Evolutionary conservation across 495 filamentous ascomycete species (phyloP).

Genomic region (Lophiostoma macrostomum): DNA sequence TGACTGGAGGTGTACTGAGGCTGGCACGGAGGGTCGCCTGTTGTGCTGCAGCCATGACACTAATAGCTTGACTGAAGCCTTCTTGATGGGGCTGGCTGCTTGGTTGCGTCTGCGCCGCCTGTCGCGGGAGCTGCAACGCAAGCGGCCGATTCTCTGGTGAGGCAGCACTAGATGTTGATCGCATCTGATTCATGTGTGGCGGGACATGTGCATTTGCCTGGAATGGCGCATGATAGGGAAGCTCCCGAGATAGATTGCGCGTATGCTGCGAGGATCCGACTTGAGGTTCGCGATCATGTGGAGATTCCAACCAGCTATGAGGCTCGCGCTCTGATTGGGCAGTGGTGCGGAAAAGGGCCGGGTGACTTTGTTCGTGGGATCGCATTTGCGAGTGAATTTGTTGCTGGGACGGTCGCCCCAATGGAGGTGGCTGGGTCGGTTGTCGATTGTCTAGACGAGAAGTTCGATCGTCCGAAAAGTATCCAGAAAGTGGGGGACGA

Average conservation of each 20-base stretch:
- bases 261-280: slow-evolving; percentile 12
- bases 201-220: slow-evolving; percentile 5
- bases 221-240: slow-evolving; percentile 17
- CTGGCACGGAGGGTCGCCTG: slow-evolving; percentile 1
- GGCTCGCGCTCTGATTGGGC: slow-evolving; percentile 24
- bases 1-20: slow-evolving; percentile 18
- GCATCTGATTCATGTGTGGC: slow-evolving; percentile 17
- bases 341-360: slow-evolving; percentile 11
- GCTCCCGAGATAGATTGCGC: slow-evolving; percentile 24
- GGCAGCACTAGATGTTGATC: slow-evolving; percentile 1
- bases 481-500: slow-evolving; percentile 25
- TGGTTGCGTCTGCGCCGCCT: slow-evolving; percentile 9
- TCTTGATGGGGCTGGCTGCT: slow-evolving; percentile 12
- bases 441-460: slow-evolving; percentile 18
- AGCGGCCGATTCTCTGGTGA: slow-evolving; percentile 23
- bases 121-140: slow-evolving; percentile 6
- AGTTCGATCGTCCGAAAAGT: slow-evolving; percentile 14
- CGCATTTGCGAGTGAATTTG: slow-evolving; percentile 10
- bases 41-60: background rate
- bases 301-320: slow-evolving; percentile 2
- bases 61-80: background rate
- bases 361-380: slow-evolving; percentile 4
- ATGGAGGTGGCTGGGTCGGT: slow-evolving; percentile 16
- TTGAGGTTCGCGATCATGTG: slow-evolving; percentile 11
- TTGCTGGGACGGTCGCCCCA: slow-evolving; percentile 10